Evolutionary conservation across 805 yeast species (phyloP), one percentile per base, ranked within the genome.

Genomic region (Wickerhamiella hasegawae): DNA sequence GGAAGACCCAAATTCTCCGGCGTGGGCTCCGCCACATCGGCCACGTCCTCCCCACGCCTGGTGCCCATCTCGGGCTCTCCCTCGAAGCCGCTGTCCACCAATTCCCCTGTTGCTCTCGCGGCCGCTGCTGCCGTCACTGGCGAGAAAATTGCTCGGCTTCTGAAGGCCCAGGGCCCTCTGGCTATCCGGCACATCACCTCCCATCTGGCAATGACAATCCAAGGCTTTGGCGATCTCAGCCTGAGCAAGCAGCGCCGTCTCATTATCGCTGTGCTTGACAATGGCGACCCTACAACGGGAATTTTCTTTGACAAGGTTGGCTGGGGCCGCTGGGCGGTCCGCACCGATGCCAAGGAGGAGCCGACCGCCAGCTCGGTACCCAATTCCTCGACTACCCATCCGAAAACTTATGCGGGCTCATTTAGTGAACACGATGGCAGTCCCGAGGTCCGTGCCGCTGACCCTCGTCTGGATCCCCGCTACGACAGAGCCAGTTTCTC

Each of bases 321-420:
- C 17, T 85, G 97, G 97, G 97, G 97, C 40, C 92, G 85, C 54
- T 85, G 97, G 97, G 79, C 79, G 18, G 92, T 85, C 3, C 67
- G 73, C 46, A 59, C 62, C 33, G 8, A 53, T 18, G 79, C 93
- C 0, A 94, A 82, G 51, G 93, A 79, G 48, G 92, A 81, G 52
- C 29, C 29, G 34, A n/a, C n/a, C n/a, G 25, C 29, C 28, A 33
- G 26, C 25, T 36, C 11, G 6, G 24, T 11, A 6, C 10, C 24
- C 6, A 21, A 20, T 15, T 20, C 30, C 15, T 21, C 20, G 4
- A 14, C 28, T 6, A 18, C 34, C 5, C n/a, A n/a, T n/a, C n/a
- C n/a, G n/a, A 17, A 8, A n/a, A 6, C 34, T 32, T 11, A 8
- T 11, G 10, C 11, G 24, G 24, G 10, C 10, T 6, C 24, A 21